These are phyloP conservation scores for Lichenothelia convexa DNA, from an alignment of 495 filamentous ascomycete genomes.

Conservation along the genomic window DNA sequence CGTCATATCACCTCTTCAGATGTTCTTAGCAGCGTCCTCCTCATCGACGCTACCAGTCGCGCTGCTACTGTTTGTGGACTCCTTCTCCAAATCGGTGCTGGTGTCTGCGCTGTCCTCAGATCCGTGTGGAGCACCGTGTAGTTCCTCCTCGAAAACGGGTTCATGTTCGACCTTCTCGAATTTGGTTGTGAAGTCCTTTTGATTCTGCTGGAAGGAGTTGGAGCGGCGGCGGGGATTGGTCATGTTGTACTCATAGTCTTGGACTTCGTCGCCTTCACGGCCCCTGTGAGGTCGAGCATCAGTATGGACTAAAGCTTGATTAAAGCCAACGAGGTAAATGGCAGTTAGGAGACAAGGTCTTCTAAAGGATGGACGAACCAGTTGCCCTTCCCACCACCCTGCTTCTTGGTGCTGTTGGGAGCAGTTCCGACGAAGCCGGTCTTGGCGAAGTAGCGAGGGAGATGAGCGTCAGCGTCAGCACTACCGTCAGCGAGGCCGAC, in stretches of 20 bases:
- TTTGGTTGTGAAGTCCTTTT: slow-evolving; percentile 65
- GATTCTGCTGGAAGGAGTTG: slow-evolving; percentile 58
- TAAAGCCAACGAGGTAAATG: neutral
- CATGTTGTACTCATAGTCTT: slow-evolving; percentile 64
- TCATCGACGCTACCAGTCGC: slow-evolving; percentile 17
- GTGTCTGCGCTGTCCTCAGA: slow-evolving; percentile 5
- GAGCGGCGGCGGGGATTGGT: slow-evolving; percentile 78
- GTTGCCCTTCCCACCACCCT: slow-evolving; percentile 81
- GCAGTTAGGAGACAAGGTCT: neutral
- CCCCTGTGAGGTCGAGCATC: slow-evolving; percentile 39
- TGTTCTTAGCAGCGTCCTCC: slow-evolving; percentile 6
- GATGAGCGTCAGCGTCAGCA: slow-evolving; percentile 42
- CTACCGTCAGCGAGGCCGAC: slow-evolving; percentile 45
- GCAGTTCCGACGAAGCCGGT: slow-evolving; percentile 60
- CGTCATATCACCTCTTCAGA: no score
- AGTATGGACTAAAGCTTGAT: slow-evolving; percentile 4
- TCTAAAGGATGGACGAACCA: slow-evolving; percentile 74
- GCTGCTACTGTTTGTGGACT: slow-evolving; percentile 13
- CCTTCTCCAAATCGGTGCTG: slow-evolving; percentile 20
- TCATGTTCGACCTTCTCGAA: slow-evolving; percentile 72
- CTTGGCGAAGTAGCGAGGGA: slow-evolving; percentile 89
- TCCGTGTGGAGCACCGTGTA: slow-evolving; percentile 34
- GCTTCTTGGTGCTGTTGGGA: slow-evolving; percentile 91
- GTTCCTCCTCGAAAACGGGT: slow-evolving; percentile 72
- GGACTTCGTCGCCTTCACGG: slow-evolving; percentile 58